A percentile compares a stretch with the other conserved stretches of the same genome.
Conservation (phyloP, 2,329 filamentous ascomycete species). For the Hypoxylon sp. region DNA sequence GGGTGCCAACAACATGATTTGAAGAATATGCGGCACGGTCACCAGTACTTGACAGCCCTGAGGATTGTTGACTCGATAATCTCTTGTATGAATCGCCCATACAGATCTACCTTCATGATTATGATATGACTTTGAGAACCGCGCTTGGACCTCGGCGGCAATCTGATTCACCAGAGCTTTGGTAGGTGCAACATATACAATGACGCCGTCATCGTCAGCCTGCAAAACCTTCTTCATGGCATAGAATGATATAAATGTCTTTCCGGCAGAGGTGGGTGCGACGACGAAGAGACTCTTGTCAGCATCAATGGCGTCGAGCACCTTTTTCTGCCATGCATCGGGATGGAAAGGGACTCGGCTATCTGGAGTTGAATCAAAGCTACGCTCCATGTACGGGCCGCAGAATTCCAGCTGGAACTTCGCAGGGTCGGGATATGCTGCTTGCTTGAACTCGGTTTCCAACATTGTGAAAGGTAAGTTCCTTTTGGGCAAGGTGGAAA, state of each 20-base stretch:
- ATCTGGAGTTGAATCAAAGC: conserved; percentile 73
- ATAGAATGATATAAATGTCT: conserved; percentile 86
- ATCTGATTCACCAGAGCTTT: conserved; percentile 87
- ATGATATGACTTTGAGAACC: conserved; percentile 73
- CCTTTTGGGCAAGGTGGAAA: conserved; percentile 3
- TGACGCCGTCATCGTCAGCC: conserved; percentile 71
- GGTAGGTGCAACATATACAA: conserved; percentile 83
- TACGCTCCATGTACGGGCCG: conserved; percentile 79
- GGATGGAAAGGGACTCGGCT: conserved; percentile 74
- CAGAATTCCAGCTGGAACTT: conserved; percentile 75
- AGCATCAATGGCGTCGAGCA: conserved; percentile 76
- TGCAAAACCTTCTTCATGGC: conserved; percentile 81
- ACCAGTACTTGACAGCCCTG: conserved; percentile 78
- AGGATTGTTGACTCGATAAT: conserved; percentile 78
- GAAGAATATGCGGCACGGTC: conserved; percentile 79
- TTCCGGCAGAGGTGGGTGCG: conserved; percentile 80
- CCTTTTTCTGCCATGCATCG: conserved; percentile 78
- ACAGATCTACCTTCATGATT: conserved; percentile 68
- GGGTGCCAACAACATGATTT: conserved; percentile 77
- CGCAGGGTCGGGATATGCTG: background rate
- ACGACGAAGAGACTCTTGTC: conserved; percentile 77
- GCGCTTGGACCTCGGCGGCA: conserved; percentile 77
- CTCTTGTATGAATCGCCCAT: conserved; percentile 81
- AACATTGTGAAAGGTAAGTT: conserved; percentile 3
- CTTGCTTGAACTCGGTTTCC: background rate